phyloP scores from a whole-genome alignment of 2,329 filamentous ascomycete genomes.

The Colletotrichum shisoi region DNA sequence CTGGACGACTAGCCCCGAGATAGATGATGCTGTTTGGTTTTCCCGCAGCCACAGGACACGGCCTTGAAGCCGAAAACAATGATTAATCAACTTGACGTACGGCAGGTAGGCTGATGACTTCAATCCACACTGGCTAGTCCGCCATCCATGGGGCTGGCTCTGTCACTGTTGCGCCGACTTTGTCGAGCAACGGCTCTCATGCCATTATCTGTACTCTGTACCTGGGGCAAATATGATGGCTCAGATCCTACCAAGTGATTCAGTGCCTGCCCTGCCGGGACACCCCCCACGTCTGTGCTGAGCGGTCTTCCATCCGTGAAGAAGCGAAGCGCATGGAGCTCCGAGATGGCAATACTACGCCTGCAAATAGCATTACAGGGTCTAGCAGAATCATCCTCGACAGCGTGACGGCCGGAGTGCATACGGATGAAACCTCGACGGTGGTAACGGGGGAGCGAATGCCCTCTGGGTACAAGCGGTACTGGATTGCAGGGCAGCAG shows the following conservation, averaged over 20 bases:
- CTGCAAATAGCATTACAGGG: slow-evolving; percentile 26
- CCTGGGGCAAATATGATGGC: slow-evolving; percentile 28
- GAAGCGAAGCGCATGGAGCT: slow-evolving; percentile 21
- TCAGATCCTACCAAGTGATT: slow-evolving; percentile 16
- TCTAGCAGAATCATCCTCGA: slow-evolving; percentile 21
- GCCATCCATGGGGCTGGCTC: background rate
- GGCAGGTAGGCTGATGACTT: slow-evolving; percentile 19
- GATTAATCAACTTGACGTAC: slow-evolving; percentile 17
- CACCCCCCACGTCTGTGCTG: slow-evolving; percentile 8
- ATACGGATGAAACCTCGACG: slow-evolving; percentile 37
- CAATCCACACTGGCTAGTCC: background rate
- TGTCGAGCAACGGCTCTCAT: slow-evolving; percentile 16
- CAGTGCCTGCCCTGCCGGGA: slow-evolving; percentile 3
- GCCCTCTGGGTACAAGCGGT: slow-evolving; percentile 9
- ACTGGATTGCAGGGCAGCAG: slow-evolving; percentile 24
- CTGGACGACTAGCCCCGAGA: slow-evolving; percentile 7
- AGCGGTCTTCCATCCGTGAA: slow-evolving; percentile 13
- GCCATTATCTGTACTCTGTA: no score
- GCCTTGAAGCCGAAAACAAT: background rate
- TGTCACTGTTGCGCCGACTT: slow-evolving; percentile 6
- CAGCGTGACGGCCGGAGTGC: slow-evolving; percentile 16
- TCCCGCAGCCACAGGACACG: slow-evolving; percentile 15
- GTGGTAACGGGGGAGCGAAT: slow-evolving; percentile 3
- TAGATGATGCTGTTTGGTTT: background rate
- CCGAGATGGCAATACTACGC: slow-evolving; percentile 11